Evolutionary conservation across 2,329 filamentous ascomycete species (phyloP).

Genomic region (Thermothelomyces thermophilus): DNA sequence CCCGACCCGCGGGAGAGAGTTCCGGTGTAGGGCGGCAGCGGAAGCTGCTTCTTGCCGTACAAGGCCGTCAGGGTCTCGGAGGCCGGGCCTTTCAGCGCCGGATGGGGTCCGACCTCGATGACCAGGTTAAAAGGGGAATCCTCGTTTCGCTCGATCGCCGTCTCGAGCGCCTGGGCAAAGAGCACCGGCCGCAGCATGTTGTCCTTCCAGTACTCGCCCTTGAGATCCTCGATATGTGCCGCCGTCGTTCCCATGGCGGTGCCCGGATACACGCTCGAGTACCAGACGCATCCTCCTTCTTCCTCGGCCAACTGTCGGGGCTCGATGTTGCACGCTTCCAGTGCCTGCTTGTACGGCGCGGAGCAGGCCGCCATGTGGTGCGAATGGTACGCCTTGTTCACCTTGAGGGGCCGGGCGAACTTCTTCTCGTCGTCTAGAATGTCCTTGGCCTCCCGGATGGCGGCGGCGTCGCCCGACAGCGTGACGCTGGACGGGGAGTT

Average conservation of each 20-base stretch:
- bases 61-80: too few relatives aligned
- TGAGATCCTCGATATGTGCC: constrained; percentile 3
- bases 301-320: too few relatives aligned
- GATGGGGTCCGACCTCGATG: constrained; percentile 34
- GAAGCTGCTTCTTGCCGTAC: too few relatives aligned
- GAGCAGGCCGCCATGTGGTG: constrained; percentile 25
- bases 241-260: background rate
- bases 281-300: too few relatives aligned
- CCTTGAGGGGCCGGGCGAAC: constrained; percentile 21
- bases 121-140: constrained; percentile 14
- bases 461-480: constrained; percentile 28
- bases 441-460: constrained; percentile 14
- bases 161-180: constrained; percentile 21
- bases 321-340: background rate
- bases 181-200: constrained; percentile 24
- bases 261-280: background rate
- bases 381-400: constrained; percentile 29
- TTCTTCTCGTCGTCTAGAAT: constrained; percentile 17
- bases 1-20: constrained; percentile 1
- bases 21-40: too few relatives aligned
- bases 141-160: background rate
- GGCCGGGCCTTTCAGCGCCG: constrained; percentile 37
- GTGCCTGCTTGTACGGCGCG: constrained; percentile 16
- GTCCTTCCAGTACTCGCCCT: constrained; percentile 21
- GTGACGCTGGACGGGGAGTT: constrained; percentile 35